These are phyloP conservation scores for Zea mays DNA, from an alignment of 176 grass and related monocot species.

Conservation along the genomic window Zm-B73-REFERENCE-NAM-5.0 NC_050101.1:131393501-131394000, in stretches of 20 bases:
- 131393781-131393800: constrained; percentile 38
- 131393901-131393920: constrained; percentile 10
- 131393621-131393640: background rate
- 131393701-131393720: background rate
- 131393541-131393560: background rate
- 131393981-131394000: background rate
- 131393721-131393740: constrained; percentile 36
- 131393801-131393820: constrained; percentile 39
- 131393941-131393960: background rate
- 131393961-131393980: background rate
- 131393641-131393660: constrained; percentile 19
- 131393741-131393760: constrained; percentile 8
- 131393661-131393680: background rate
- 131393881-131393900: background rate
- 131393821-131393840: background rate
- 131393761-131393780: background rate
- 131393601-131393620: constrained; percentile 12
- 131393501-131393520: constrained; percentile 33
- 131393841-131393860: background rate
- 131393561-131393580: background rate
- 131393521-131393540: constrained; percentile 1
- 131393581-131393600: constrained; percentile 22
- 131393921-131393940: background rate
- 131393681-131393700: background rate
- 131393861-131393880: constrained; percentile 24